A percentile compares a stretch with the other conserved stretches of the same genome.
phyloP scores from a whole-genome alignment of 352 stramenopile species.

The Phytophthora meadii region DNA sequence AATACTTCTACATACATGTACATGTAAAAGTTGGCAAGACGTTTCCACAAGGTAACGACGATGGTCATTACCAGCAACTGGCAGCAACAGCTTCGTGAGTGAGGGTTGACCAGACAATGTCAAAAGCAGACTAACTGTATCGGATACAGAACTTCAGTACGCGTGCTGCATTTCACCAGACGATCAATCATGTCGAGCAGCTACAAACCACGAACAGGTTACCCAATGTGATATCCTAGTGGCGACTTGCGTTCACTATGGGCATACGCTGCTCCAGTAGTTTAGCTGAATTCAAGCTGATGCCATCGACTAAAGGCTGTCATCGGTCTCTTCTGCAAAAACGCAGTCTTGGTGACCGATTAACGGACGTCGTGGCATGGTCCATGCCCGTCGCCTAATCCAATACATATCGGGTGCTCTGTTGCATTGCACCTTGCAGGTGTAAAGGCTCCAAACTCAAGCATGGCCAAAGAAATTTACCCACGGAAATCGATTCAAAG shows the following conservation, averaged over 20 bases:
- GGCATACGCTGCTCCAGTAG: not conserved
- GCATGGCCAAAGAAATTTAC: not conserved
- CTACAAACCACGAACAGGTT: too few species aligned
- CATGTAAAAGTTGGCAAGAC: not conserved
- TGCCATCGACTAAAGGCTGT: not conserved
- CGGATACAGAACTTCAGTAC: too few species aligned
- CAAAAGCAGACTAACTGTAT: too few species aligned
- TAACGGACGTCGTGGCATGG: not conserved
- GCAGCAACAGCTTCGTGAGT: constrained; percentile 2
- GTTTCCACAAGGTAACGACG: not conserved
- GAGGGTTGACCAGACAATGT: not conserved
- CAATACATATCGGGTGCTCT: not conserved
- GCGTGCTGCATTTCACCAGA: too few species aligned
- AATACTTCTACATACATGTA: too few species aligned
- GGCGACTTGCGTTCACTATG: constrained; percentile 6
- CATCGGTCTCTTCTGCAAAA: not conserved
- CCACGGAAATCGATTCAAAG: not conserved
- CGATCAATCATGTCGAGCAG: too few species aligned
- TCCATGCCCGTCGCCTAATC: not conserved
- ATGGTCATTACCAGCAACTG: not conserved
- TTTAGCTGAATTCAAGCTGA: not conserved
- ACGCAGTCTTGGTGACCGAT: not conserved
- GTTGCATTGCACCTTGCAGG: not conserved
- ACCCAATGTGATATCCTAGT: constrained; percentile 14
- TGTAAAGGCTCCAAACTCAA: too few species aligned